Evolutionary conservation across 2,329 filamentous ascomycete species (phyloP).

Genomic region (Colletotrichum sp.): DNA sequence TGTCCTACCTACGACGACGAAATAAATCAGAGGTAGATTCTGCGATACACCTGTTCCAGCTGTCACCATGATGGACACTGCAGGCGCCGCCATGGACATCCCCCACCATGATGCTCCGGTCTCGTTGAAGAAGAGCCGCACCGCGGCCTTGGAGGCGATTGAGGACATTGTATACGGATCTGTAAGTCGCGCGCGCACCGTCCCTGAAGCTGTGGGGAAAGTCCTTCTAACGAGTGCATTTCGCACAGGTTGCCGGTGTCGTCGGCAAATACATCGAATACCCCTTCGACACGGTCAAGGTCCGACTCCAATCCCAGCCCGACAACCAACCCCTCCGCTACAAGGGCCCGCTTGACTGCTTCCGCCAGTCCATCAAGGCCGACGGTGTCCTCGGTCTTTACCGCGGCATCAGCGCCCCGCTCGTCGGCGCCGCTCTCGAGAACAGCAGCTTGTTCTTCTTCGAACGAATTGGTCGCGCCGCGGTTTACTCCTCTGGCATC

Average conservation of each 20-base stretch:
- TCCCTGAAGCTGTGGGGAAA: neutral
- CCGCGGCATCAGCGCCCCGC: slow-evolving; percentile 88
- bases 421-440: slow-evolving; percentile 90
- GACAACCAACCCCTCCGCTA: slow-evolving; percentile 83
- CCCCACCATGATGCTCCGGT: slow-evolving; percentile 18
- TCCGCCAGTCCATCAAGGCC: slow-evolving; percentile 79
- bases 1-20: neutral
- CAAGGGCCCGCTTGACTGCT: slow-evolving; percentile 88
- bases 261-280: slow-evolving; percentile 97
- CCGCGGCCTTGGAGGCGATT: slow-evolving; percentile 66
- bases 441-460: slow-evolving; percentile 94
- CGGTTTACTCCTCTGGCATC: slow-evolving; percentile 59
- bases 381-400: slow-evolving; percentile 87
- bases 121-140: slow-evolving; percentile 23
- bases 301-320: slow-evolving; percentile 94
- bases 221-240: neutral
- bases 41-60: neutral
- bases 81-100: slow-evolving; percentile 18
- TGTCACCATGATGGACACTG: slow-evolving; percentile 14
- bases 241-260: slow-evolving; percentile 73
- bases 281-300: slow-evolving; percentile 98
- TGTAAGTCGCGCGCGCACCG: slow-evolving; percentile 49
- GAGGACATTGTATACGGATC: slow-evolving; percentile 93
- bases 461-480: slow-evolving; percentile 75
- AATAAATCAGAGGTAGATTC: neutral